Base-by-base conservation (phyloP, 768 basidiomycete species). In the Podaxis sp. region DNA sequence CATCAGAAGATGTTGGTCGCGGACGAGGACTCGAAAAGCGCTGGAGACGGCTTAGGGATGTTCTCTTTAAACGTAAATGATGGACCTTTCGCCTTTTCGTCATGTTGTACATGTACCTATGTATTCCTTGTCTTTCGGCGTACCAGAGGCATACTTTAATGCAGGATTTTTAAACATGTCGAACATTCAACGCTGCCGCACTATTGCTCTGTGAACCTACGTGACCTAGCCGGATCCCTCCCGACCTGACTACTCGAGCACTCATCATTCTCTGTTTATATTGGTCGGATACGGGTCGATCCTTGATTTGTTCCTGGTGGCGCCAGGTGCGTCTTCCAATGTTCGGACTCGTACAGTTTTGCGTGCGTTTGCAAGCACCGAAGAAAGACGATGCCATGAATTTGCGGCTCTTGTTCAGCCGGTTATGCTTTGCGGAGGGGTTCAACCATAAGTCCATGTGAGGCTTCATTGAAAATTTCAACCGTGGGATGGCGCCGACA, bases 21-120 rank as follows among this genome's bases (percentile, higher is more conserved):
- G 39, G 26, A 24, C 38, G 12, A 9, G 24, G 26, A 36, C 44
- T 33, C 33, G 33, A 33, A 33, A 33, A 9, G 49, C 64, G 68
- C 6, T 76, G 76, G 75, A 62, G 64, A 52, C 75, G 75, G 75
- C 59, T 78, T 15, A 67, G 68, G 61, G 63, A 66, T 57, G 46
- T 68, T 33, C 63, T 69, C 42, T 8, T 24, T 53, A 6, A 53
- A 49, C 24, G 4, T 13, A 12, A 56, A n/a, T 51, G 8, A 51
- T 51, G 49, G 49, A 51, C 49, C 4, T n/a, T 46, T 46, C 44
- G n/a, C 44, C n/a, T 46, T 46, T 46, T 46, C 19, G 44, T 46
- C 5, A 28, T 51, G 49, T 51, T 51, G 48, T 22, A 49, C 19
- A 24, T 22, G 22, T 51, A 51, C 4, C 19, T 51, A 44, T 44